Base-by-base conservation (phyloP, 163 green algal species). In the Chloromonas sp. region DNA sequence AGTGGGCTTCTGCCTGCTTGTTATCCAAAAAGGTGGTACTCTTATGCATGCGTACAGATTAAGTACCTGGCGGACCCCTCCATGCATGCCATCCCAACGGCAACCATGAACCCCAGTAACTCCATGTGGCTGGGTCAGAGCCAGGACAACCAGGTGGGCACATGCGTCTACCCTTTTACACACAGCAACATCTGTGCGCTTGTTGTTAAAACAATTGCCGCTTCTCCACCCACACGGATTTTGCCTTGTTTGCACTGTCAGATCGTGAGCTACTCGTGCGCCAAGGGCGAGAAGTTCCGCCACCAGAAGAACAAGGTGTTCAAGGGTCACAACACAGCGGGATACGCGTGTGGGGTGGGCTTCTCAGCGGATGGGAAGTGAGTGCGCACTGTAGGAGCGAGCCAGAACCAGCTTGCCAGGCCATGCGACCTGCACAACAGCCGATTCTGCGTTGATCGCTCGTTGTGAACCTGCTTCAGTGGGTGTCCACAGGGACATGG, bases 291-390 rank as follows among this genome's bases (percentile, higher is more conserved):
- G 61, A 84, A 92, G 2, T 98, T 99, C 89, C 92, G 95, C 85
- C 89, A 95, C 60, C 97, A 98, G 89, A 92, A 92, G 70, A 99
- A 99, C 89, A 99, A 99, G 91, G 95, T 88, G 0, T 99, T 99
- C 92, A 96, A 95, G 85, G 97, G 97, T 0, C 97, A 99, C 90
- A 94, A 93, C 81, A 94, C 93, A 3, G 94, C 96, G 14, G 97
- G 97, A 0, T 99, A 99, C 86, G 97, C 97, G 0, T 99, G 97
- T 89, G 92, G 97, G 87, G 90, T 94, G 79, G 85, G 84, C 76
- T 84, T 79, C 14, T 89, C 84, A 5, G 86, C 86, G 8, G 88
- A 89, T 61, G 58, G 74, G 0, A 89, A 87, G 86, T 87, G 70
- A 85, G 86, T 87, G 3, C 11, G 13, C 15, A 13, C 15, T 58